Base-by-base conservation (phyloP, 768 basidiomycete species). In the Mycena kentingensis region DNA sequence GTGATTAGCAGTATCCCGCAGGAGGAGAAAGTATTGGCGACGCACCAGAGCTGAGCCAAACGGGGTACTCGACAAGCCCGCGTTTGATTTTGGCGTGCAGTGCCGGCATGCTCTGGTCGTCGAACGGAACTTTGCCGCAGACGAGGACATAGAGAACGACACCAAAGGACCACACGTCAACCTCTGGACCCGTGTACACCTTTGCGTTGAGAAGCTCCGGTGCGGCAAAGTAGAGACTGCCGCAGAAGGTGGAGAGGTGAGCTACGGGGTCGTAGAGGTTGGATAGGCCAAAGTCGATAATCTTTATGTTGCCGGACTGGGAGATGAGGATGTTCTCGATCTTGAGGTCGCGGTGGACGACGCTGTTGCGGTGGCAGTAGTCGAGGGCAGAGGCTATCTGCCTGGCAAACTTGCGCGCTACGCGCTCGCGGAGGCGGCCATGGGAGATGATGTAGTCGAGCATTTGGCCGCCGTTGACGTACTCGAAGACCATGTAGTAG, bases 251-350 rank as follows among this genome's bases (percentile, higher is more conserved):
- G 21, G 90, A 83, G 2, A 99, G 83, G 66, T 94, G 91, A 43
- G 72, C 63, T 8, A 73, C 64, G 2, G 97, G 96, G 62, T 96
- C 84, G 68, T 87, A 98, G 12, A 99, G 79, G 73, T 98, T 99
- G 2, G 96, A 98, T 7, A 99, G 79, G 42, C 97, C 97, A 71
- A 98, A 99, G 72, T 99, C 96, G 69, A 98, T 99, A 57, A 98
- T 98, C 80, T 98, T 99, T 79, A 98, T 98, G 73, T 98, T 98
- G 11, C 97, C 97, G 0, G 91, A 91, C 59, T 97, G 93, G 1
- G 93, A 97, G 60, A 99, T 98, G 66, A 99, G 88, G 63, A 99
- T 99, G 74, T 98, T 98, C 73, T 99, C 96, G 66, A 99, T 99
- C 78, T 99, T 99, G 60, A 99, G 87, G 75, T 99, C 88, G 59